These are phyloP conservation scores for Trichoderma cornu-damae DNA, from an alignment of 2,329 filamentous ascomycete genomes.

Conservation along the genomic window DNA sequence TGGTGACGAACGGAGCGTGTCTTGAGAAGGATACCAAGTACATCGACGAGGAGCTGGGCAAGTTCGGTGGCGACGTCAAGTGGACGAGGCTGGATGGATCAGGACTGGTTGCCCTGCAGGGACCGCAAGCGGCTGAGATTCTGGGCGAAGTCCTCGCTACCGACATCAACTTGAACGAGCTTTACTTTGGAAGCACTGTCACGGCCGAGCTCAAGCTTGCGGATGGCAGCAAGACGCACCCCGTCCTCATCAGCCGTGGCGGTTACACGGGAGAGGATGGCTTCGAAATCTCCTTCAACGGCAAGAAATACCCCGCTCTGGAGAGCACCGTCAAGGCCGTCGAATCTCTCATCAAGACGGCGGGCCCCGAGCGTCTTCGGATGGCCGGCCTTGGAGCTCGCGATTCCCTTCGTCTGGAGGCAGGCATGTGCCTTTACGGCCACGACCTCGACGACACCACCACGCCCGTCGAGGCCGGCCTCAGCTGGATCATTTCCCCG, in stretches of 20 bases:
- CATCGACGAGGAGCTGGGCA: constrained; percentile 62
- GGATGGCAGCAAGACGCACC: constrained; percentile 41
- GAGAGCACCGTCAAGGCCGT: constrained; percentile 51
- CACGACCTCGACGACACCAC: constrained; percentile 84
- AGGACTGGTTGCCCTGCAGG: constrained; percentile 85
- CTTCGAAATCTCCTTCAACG: constrained; percentile 82
- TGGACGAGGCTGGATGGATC: constrained; percentile 68
- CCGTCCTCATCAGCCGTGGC: constrained; percentile 68
- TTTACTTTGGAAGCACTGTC: constrained; percentile 78
- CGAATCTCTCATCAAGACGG: constrained; percentile 61
- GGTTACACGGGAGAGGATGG: constrained; percentile 98
- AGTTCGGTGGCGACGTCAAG: constrained; percentile 49
- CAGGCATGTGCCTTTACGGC: constrained; percentile 99
- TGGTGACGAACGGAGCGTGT: constrained; percentile 93
- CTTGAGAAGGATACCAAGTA: constrained; percentile 82
- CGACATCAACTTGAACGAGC: constrained; percentile 53
- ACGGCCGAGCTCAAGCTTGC: constrained; percentile 60
- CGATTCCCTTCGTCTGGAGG: constrained; percentile 88
- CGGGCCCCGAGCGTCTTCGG: constrained; percentile 58
- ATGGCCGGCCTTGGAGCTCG: constrained; percentile 85
- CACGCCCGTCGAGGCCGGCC: constrained; percentile 53
- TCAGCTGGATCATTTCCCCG: constrained; percentile 78
- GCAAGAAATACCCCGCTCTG: constrained; percentile 37
- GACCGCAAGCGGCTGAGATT: constrained; percentile 67
- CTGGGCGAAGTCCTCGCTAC: constrained; percentile 58